Evolutionary conservation across 495 filamentous ascomycete genomes (phyloP), one percentile per base, ranked within the genome.

Genomic region (Pyrenopolyporus hunteri): DNA sequence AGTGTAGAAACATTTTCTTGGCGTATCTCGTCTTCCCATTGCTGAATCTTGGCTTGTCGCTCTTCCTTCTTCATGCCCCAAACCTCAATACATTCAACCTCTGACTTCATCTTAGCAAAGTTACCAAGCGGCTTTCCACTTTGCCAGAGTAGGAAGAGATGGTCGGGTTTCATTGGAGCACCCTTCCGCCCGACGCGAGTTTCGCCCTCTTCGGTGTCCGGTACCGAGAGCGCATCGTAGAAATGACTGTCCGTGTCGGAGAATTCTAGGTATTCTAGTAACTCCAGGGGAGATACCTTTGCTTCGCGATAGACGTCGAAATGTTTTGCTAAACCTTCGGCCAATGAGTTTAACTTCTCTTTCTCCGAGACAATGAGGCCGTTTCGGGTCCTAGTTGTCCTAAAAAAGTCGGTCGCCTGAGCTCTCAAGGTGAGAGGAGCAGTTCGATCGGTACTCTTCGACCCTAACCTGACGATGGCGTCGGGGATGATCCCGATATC

Each of bases 211-310:
- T 4, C 74, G 52, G 2, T 58, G 43, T 11, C 69, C 40, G 0
- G 87, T 0, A 85, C 48, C 0, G 16, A 59, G 6, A 92, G 76
- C 0, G 87, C 86, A 2, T 85, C 77, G 56, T 76, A 85, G 59
- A 82, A 90, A 1, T 74, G 70, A 0, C 65, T 52, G 17, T 85
- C 80, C 8, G 83, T 75, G 2, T 75, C 66, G 0, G 73, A 71
- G 66, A 91, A 91, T 57, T 90, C 83, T 1, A 91, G 73, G 59
- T 80, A 82, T 5, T 88, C 82, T n/a, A n/a, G n/a, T n/a, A n/a
- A n/a, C n/a, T n/a, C n/a, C n/a, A n/a, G n/a, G n/a, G n/a, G 0
- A 13, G 67, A 26, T 3, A 64, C 49, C 8, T 19, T 36, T 3
- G 17, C 13, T 20, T 20, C 6, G 4, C 0, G 6, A 20, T 59